Percentiles rank a stretch among this genome's conserved stretches.
Evolutionary conservation across 148 eudicot species (phyloP).

Genomic region (Fallopia convolvulus): DNA sequence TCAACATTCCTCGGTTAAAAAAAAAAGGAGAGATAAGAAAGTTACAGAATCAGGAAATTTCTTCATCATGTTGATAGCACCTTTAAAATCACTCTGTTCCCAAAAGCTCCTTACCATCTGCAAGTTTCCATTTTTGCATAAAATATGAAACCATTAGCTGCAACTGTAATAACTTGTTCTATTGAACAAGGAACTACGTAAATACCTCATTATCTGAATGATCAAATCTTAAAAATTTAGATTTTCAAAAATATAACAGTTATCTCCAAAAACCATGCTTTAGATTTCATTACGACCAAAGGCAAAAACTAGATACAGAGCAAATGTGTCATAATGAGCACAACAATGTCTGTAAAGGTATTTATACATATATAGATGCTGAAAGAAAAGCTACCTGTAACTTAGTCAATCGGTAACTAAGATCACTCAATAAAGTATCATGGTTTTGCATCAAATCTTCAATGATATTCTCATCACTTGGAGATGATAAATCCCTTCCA

Average conservation of each 20-base stretch:
- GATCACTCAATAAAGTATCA: slow-evolving; percentile 64
- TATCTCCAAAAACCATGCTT: background rate
- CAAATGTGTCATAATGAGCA: background rate
- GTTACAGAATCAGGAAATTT: slow-evolving; percentile 80
- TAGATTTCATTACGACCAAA: background rate
- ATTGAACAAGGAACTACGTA: background rate
- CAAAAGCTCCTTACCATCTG: slow-evolving; percentile 81
- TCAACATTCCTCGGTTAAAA: background rate
- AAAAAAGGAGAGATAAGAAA: slow-evolving; percentile 7
- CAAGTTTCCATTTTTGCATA: background rate
- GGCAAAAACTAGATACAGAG: background rate
- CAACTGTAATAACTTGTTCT: background rate
- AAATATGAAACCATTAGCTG: background rate
- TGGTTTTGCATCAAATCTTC: slow-evolving; percentile 75
- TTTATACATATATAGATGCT: background rate
- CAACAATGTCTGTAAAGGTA: background rate
- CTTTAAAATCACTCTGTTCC: slow-evolving; percentile 74
- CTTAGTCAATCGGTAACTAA: slow-evolving; percentile 80
- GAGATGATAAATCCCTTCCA: slow-evolving; percentile 31
- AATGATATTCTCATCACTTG: slow-evolving; percentile 31
- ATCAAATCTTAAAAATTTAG: background rate
- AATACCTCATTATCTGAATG: background rate
- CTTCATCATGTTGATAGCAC: slow-evolving; percentile 58
- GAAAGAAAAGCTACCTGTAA: slow-evolving; percentile 51
- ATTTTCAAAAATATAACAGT: background rate